Conservation (phyloP, 441 rosid species). For the Raphanus hybrid region DNA sequence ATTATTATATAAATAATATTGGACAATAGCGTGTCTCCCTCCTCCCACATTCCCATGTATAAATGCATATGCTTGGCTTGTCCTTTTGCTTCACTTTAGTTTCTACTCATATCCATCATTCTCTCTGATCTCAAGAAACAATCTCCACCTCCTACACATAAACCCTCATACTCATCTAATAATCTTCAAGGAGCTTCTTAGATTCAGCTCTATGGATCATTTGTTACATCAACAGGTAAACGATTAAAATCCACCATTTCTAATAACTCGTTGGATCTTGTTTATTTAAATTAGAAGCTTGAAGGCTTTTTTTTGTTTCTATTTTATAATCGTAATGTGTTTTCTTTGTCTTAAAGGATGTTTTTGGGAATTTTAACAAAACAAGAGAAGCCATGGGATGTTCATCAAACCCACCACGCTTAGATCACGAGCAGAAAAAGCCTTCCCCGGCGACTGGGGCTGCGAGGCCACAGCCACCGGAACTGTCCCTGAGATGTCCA, state of each 20-base stretch:
- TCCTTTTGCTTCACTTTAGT: slow-evolving; percentile 30
- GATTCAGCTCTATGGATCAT: slow-evolving; percentile 40
- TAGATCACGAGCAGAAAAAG: slow-evolving; percentile 32
- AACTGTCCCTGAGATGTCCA: slow-evolving; percentile 78
- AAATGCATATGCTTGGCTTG: slow-evolving; percentile 38
- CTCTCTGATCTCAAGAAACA: slow-evolving; percentile 32
- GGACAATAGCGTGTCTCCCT: slow-evolving; percentile 15
- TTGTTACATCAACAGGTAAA: slow-evolving; percentile 41
- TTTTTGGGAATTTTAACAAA: slow-evolving; percentile 34
- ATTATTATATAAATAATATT: slow-evolving; percentile 4
- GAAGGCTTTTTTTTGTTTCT: not conserved
- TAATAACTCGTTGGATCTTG: slow-evolving; percentile 1
- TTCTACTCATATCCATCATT: slow-evolving; percentile 20
- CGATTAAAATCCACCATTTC: slow-evolving; percentile 1
- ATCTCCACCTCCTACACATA: slow-evolving; percentile 17
- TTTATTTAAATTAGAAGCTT: slow-evolving; percentile 7
- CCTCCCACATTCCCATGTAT: slow-evolving; percentile 29
- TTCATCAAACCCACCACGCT: slow-evolving; percentile 28
- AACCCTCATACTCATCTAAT: slow-evolving; percentile 4
- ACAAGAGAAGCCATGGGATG: slow-evolving; percentile 40
- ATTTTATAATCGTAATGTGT: not conserved
- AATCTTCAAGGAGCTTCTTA: slow-evolving; percentile 24
- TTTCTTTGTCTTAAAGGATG: slow-evolving; percentile 28
- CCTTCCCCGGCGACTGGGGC: slow-evolving; percentile 25
- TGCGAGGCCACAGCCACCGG: slow-evolving; percentile 70